Evolutionary conservation across 108 stramenopile species (phyloP), one percentile per base, ranked within the genome.

Genomic region (Cyclostephanos tholiformis): DNA sequence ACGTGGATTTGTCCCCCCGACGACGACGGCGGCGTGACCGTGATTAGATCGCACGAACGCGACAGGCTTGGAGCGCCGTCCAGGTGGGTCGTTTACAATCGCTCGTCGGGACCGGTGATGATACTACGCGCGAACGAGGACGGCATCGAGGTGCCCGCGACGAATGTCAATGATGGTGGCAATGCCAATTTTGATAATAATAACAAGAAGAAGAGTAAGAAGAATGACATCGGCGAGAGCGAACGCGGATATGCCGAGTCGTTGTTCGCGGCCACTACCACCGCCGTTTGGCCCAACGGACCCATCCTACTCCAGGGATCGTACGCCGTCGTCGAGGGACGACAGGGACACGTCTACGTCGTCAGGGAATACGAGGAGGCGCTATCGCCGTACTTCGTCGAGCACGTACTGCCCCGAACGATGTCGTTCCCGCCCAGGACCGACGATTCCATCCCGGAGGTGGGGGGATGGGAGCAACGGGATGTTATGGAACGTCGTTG

Each of bases 281-380:
- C 66, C 46, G 74, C 66, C 22, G 74, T 75, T 7, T 67, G 62
- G 50, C 74, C 74, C 12, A 14, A 58, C 39, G 74, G 74, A 3
- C 74, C 74, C 20, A 48, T 75, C 35, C 66, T 75, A 7, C 59
- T 68, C 5, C 74, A 66, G 0, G 74, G 66, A 12, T 30, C 58
- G 20, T 61, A 67, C 46, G 74, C 74, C 13, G 67, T 67, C 13
- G 66, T 75, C 49, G 59, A 67, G 29, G 74, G 74, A 43, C 58
- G 43, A 14, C 56, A 67, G 49, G 74, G 74, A 2, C 67, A 68
- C 26, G 19, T 62, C 13, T 75, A 68, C 48, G 17, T 11, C 4
- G 67, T 65, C 0, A 32, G 74, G 19, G 74, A 75, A 22, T 75
- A 75, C 46, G 61, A 67, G 17, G 74, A 75, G 36, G 49, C 64